Evolutionary conservation across 2,329 filamentous ascomycete species (phyloP), one percentile per base, ranked within the genome.

Genomic region (Aspergillus sp.): DNA sequence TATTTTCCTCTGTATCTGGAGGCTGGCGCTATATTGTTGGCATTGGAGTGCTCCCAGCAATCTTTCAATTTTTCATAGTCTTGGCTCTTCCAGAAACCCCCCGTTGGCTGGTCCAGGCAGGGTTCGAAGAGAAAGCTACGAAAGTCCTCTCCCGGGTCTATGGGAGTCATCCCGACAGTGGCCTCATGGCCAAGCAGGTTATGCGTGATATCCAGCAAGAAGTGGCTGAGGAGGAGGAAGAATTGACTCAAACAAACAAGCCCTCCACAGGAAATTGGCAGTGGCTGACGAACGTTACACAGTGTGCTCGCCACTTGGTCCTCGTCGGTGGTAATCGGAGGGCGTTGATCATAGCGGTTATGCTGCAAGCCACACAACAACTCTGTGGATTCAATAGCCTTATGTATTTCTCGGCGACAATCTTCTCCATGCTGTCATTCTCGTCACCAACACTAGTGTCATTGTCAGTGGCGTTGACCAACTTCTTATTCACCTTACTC

Each of bases 21-120:
- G 91, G 90, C 1, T 98, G 94, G 93, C 83, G 92, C 53, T 96
- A 91, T 88, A 93, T 97, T 85, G 92, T 97, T 0, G 93, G 93
- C 0, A 76, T 97, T 0, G 94, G 93, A 0, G 90, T 90, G 8
- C 63, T 89, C 25, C 94, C 94, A 0, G 93, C 92, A 0, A 74
- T 85, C 0, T 58, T 92, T 3, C 94, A 97, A 73, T 84, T 86
- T 5, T 72, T 82, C 0, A 78, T 96, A 57, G 78, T 97, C 61
- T 68, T 87, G 2, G 81, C 87, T 55, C 89, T 97, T 85, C 92
- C 92, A 0, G 94, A 98, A 77, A 96, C 91, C 12, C 94, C 94
- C 36, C 84, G 94, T 23, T 97, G 91, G 89, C 82, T 97, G 21
- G 88, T 96, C 19, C 89, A 88, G 72, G 86, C 83, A 3, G 89